Evolutionary conservation across 495 filamentous ascomycete genomes (phyloP).

Genomic region (Aspergillus saccharolyticus): DNA sequence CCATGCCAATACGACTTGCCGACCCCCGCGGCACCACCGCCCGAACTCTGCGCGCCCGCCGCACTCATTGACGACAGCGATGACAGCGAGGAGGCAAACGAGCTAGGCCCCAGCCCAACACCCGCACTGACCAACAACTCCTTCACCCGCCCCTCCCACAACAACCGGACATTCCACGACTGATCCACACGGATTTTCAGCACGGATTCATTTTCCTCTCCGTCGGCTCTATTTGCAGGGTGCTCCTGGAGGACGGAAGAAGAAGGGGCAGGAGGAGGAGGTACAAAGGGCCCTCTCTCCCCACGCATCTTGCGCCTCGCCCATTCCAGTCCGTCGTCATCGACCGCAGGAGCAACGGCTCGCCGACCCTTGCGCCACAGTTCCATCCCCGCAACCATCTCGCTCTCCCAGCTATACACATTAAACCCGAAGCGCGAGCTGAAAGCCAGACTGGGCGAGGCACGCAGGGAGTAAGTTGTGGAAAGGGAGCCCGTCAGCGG

Average conservation of each 20-base stretch:
- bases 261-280: constrained; percentile 22
- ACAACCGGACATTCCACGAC: constrained; percentile 71
- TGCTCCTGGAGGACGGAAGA: constrained; percentile 13
- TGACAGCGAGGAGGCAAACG: constrained; percentile 33
- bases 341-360: constrained; percentile 5
- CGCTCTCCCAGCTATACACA: constrained; percentile 95
- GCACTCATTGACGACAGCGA: constrained; percentile 26
- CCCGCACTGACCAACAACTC: constrained; percentile 89
- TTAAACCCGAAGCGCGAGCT: constrained; percentile 94
- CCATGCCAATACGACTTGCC: constrained; percentile 54
- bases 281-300: constrained; percentile 20
- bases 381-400: constrained; percentile 83
- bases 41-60: constrained; percentile 35
- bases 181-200: constrained; percentile 86
- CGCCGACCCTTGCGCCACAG: constrained; percentile 65
- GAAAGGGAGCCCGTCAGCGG: constrained; percentile 90
- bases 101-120: constrained; percentile 58
- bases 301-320: constrained; percentile 39
- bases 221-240: constrained; percentile 27
- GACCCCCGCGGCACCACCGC: constrained; percentile 61
- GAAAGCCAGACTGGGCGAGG: constrained; percentile 72
- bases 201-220: constrained; percentile 75
- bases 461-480: constrained; percentile 83
- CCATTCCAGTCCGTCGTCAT: constrained; percentile 42
- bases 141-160: constrained; percentile 94